Evolutionary conservation across 139 green algal genomes (phyloP), one percentile per base, ranked within the genome.

Genomic region (Parachlorella kessleri): DNA sequence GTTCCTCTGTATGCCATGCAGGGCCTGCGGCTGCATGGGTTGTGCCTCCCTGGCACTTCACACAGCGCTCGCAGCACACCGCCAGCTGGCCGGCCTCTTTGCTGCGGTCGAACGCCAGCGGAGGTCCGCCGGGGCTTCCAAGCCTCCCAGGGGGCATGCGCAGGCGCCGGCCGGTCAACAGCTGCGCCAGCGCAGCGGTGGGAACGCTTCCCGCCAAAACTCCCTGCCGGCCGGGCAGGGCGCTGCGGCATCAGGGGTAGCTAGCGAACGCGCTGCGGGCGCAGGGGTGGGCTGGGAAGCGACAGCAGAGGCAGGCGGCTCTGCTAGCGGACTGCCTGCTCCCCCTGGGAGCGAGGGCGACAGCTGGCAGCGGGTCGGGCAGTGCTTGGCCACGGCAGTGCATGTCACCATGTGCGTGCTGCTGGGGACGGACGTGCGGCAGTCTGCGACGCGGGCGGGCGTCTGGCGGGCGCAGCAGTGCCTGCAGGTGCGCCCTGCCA

Each of bases 391-490:
- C 30, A 72, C 83, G 6, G 78, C 91, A 8, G 79, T 95, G 70
- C 86, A 94, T 68, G 76, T 81, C 63, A 86, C 92, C 40, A 87
- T 92, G 8, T 87, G 79, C 55, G 80, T 96, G 77, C 78, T 96
- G 82, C 75, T 94, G 40, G 77, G 87, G 66, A 94, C 88, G 4
- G 90, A 94, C 37, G 86, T 90, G 28, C 79, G 73, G 21, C 72
- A 76, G 7, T 89, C 82, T 28, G 86, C 92, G 21, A 94, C 85
- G 6, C 80, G 84, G 6, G 86, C 85, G 1, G 76, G 77, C 23
- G 55, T 95, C 48, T 89, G 83, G 83, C 86, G 88, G 7, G 88
- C 88, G 59, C 80, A 93, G 80, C 84, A 92, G 65, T 95, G 90
- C 71, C 54, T 86, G 54, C 70, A 83, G 69, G 81, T 75, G 37